These are phyloP conservation scores for Cordyceps cicadae DNA, from an alignment of 2,329 filamentous ascomycete genomes.

Conservation along the genomic window DNA sequence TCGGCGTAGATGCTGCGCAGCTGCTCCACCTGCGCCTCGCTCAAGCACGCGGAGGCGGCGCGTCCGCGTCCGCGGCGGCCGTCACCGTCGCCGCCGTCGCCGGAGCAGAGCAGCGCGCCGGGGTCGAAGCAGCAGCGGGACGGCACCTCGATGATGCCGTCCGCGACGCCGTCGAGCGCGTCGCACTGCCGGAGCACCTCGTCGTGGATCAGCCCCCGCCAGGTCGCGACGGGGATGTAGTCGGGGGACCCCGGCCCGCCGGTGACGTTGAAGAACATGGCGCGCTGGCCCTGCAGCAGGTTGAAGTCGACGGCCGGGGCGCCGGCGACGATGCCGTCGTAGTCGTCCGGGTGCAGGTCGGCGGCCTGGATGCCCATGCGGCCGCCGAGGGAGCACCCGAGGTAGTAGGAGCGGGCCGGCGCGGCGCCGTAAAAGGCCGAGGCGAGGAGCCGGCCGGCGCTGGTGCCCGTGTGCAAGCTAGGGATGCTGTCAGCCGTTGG, in stretches of 20 bases:
- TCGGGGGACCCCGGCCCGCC: conserved; percentile 24
- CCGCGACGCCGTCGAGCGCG: conserved; percentile 36
- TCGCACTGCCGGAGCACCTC: conserved; percentile 37
- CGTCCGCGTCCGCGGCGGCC: too few relatives aligned
- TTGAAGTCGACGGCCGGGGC: conserved; percentile 32
- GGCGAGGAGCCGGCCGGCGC: conserved; percentile 39
- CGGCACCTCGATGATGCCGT: conserved; percentile 40
- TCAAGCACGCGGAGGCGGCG: too few relatives aligned
- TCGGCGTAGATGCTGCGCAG: conserved; percentile 25
- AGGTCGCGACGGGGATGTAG: conserved; percentile 20
- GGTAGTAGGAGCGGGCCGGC: conserved; percentile 41
- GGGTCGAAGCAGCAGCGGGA: conserved; percentile 36
- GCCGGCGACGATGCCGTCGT: conserved; percentile 48
- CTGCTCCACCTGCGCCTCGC: conserved; percentile 30
- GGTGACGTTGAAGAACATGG: conserved; percentile 35
- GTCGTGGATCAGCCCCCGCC: conserved; percentile 18
- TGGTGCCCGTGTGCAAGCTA: conserved; percentile 38
- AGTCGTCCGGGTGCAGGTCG: conserved; percentile 46
- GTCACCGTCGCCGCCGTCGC: conserved; percentile 12
- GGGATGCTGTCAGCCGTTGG: neutral
- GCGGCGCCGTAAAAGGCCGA: conserved; percentile 36
- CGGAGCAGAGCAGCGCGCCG: conserved; percentile 33
- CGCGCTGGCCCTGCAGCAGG: conserved; percentile 26
- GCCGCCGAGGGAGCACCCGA: conserved; percentile 52
- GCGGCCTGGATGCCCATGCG: conserved; percentile 48